These are phyloP conservation scores for Chaetoscypha palmicola DNA, from an alignment of 2,329 filamentous ascomycete species.

Conservation along the genomic window DNA sequence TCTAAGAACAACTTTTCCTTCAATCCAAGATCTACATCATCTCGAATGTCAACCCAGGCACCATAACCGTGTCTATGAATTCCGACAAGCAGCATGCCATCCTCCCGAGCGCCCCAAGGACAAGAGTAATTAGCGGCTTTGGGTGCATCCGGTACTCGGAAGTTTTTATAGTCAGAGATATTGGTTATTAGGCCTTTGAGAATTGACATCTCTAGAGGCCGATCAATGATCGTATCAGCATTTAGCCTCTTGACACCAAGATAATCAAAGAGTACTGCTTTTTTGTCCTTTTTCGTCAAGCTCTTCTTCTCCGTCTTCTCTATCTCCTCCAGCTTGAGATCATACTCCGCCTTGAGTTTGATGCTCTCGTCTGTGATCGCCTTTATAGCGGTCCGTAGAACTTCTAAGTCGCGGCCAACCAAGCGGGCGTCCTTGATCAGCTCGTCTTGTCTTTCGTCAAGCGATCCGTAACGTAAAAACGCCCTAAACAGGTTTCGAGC, in stretches of 20 bases:
- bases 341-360: conserved; percentile 69
- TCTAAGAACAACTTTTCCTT: conserved; percentile 91
- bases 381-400: conserved; percentile 66
- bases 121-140: conserved; percentile 90
- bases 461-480: conserved; percentile 82
- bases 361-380: conserved; percentile 62
- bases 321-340: conserved; percentile 50
- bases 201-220: conserved; percentile 81
- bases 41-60: conserved; percentile 89
- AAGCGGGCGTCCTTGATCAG: conserved; percentile 83
- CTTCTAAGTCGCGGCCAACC: conserved; percentile 71
- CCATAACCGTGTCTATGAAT: conserved; percentile 93
- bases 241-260: conserved; percentile 91
- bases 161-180: conserved; percentile 64
- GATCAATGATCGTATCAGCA: conserved; percentile 87
- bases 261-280: conserved; percentile 93
- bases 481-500: conserved; percentile 85
- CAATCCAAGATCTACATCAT: conserved; percentile 81
- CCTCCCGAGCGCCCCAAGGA: conserved; percentile 85
- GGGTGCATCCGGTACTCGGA: conserved; percentile 83
- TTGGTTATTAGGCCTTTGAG: conserved; percentile 67
- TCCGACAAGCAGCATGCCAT: conserved; percentile 93
- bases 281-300: conserved; percentile 93
- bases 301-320: conserved; percentile 70
- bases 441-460: conserved; percentile 82